Evolutionary conservation across 83 land plant genomes (phyloP), one percentile per base, ranked within the genome.

Genomic region (Thuja plicata): DNA sequence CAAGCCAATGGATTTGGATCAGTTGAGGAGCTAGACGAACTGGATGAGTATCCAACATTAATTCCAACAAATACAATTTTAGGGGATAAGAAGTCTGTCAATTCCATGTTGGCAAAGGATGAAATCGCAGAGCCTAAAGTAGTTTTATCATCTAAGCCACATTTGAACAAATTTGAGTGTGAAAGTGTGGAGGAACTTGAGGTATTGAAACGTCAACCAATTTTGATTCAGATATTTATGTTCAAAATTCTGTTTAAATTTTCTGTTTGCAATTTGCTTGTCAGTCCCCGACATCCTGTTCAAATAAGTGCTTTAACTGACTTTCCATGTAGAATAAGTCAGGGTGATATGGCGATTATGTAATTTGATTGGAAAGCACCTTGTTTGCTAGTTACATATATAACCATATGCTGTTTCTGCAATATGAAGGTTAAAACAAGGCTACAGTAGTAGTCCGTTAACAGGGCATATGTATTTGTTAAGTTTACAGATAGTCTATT

Each of bases 161-260:
- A 37, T 57, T 19, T 62, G 66, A 45, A 86, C 41, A 55, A 55
- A 37, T 86, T 10, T 21, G 43, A 86, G 27, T 78, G 62, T 88
- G 90, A 88, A 88, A 79, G 83, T 86, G 57, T 92, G 35, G 93
- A 92, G 74, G 95, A 93, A 91, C 93, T 93, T 71, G 95, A 92
- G 95, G 95, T 93, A 16, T 48, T 89, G 1, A 79, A 43, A 40
- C 81, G 41, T 57, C 41, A 57, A 40, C 48, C 78, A 55, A 60
- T 66, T 55, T 54, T 57, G 74, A 27, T 10, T 50, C 35, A 19
- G 27, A 82, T 81, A 32, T 17, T 66, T 16, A 37, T 45, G 37
- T 8, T 38, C 10, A 9, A 46, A 38, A 16, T 32, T 40, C 41
- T 52, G 43, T 46, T 27, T 50, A 13, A 79, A 37, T 17, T 38